Conservation (phyloP, 768 basidiomycete species). For the Agaricus subrufescens region DNA sequence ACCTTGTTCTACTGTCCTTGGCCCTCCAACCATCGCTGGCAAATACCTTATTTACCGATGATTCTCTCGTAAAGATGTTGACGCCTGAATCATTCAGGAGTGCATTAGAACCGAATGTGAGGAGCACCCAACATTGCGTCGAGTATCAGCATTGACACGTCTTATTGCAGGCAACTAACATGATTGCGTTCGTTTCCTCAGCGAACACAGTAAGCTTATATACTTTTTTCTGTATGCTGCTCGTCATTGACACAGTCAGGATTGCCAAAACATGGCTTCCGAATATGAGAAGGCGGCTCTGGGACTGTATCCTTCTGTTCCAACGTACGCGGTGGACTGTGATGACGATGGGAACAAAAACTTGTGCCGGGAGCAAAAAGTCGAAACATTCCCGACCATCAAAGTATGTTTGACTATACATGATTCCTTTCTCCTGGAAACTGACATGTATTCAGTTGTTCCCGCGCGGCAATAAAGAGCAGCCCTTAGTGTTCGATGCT, state of each 20-base stretch:
- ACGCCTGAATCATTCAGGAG: slow-evolving; percentile 64
- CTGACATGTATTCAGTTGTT: slow-evolving; percentile 44
- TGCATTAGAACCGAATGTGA: slow-evolving; percentile 69
- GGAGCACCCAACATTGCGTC: slow-evolving; percentile 20
- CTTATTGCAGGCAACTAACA: slow-evolving; percentile 50
- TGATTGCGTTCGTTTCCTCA: slow-evolving; percentile 89
- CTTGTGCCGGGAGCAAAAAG: slow-evolving; percentile 74
- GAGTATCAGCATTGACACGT: neutral
- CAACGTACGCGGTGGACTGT: slow-evolving; percentile 87
- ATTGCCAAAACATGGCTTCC: slow-evolving; percentile 80
- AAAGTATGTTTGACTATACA: slow-evolving; percentile 44
- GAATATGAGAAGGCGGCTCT: slow-evolving; percentile 80
- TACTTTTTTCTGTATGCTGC: neutral
- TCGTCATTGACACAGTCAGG: slow-evolving; percentile 33
- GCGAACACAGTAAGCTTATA: slow-evolving; percentile 72
- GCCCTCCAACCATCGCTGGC: slow-evolving; percentile 39
- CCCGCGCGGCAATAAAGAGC: slow-evolving; percentile 62
- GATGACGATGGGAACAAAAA: slow-evolving; percentile 75
- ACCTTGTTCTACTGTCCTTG: neutral
- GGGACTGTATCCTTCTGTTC: slow-evolving; percentile 74
- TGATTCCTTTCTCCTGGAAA: neutral
- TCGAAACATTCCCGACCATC: slow-evolving; percentile 89
- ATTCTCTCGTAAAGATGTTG: slow-evolving; percentile 68
- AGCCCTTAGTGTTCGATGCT: slow-evolving; percentile 61
- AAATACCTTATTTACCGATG: slow-evolving; percentile 29